A percentile compares a stretch with the other conserved stretches of the same genome.
These are phyloP conservation scores for Ogataea saltuana DNA, from an alignment of 805 yeast species.

Conservation along the genomic window DNA sequence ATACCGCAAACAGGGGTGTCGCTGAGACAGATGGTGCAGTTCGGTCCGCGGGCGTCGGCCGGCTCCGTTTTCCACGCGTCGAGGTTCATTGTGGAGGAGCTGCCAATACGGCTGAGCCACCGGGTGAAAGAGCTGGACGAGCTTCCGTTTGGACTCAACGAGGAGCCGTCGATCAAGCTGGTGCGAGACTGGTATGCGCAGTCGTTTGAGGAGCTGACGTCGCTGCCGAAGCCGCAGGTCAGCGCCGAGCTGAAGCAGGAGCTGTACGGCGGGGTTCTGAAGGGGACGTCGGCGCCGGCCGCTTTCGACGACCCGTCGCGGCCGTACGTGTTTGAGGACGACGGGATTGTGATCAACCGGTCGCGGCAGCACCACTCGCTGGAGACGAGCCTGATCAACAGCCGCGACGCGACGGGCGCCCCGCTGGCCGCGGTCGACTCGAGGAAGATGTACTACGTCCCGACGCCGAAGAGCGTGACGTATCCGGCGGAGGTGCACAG, in stretches of 20 bases:
- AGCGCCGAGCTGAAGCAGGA: conserved; percentile 42
- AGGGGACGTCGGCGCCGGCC: conserved; percentile 4
- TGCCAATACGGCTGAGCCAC: conserved; percentile 84
- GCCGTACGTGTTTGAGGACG: conserved; percentile 43
- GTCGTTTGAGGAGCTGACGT: conserved; percentile 79
- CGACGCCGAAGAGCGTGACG: conserved; percentile 53
- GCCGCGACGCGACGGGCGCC: conserved; percentile 5
- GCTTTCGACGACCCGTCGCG: conserved; percentile 14
- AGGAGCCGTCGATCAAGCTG: conserved; percentile 71
- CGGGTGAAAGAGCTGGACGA: conserved; percentile 81
- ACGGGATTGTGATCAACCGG: conserved; percentile 42
- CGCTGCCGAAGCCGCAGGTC: conserved; percentile 58
- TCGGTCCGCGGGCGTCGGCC: conserved; percentile 76
- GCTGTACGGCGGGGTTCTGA: conserved; percentile 27
- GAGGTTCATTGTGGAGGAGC: conserved; percentile 79
- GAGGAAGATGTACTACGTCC: conserved; percentile 49
- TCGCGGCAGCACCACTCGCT: conserved; percentile 18
- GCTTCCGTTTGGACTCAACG: conserved; percentile 71
- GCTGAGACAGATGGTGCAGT: conserved; percentile 86
- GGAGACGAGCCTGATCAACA: conserved; percentile 15
- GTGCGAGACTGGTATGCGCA: conserved; percentile 91
- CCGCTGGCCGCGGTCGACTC: conserved; percentile 13
- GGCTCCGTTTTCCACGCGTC: conserved; percentile 82
- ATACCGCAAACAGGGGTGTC: conserved; percentile 84
- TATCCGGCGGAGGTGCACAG: conserved; percentile 77